Evolutionary conservation across 2,329 filamentous ascomycete genomes (phyloP).

Genomic region (Aureobasidium namibiae): DNA sequence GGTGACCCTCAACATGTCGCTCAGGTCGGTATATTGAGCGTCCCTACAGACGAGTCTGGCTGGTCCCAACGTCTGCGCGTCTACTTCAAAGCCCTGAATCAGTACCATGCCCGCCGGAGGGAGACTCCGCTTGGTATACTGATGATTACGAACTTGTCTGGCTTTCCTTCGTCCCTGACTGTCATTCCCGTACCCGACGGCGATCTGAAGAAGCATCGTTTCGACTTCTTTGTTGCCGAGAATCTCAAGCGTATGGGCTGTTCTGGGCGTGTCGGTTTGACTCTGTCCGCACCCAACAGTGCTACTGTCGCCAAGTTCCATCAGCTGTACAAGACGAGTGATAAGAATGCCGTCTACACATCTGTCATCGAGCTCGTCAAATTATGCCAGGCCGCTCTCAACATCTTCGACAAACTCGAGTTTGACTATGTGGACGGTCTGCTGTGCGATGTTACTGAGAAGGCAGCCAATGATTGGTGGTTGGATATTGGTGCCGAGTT

Average conservation of each 20-base stretch:
- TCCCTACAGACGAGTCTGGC: slow-evolving; percentile 67
- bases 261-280: slow-evolving; percentile 80
- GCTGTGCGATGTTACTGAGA: slow-evolving; percentile 88
- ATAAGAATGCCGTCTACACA: slow-evolving; percentile 67
- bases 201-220: slow-evolving; percentile 69
- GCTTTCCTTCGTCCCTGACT: slow-evolving; percentile 83
- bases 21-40: slow-evolving; percentile 69
- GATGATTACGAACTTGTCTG: slow-evolving; percentile 90
- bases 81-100: slow-evolving; percentile 78
- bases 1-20: slow-evolving; percentile 73
- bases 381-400: slow-evolving; percentile 80
- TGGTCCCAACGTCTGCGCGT: slow-evolving; percentile 74
- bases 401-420: slow-evolving; percentile 80
- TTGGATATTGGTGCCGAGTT: slow-evolving; percentile 84
- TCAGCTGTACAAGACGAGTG: slow-evolving; percentile 80
- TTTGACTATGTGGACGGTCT: slow-evolving; percentile 84
- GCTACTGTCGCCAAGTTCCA: slow-evolving; percentile 87
- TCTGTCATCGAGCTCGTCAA: slow-evolving; percentile 85
- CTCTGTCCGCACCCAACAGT: slow-evolving; percentile 64
- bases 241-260: slow-evolving; percentile 87
- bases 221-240: slow-evolving; percentile 88
- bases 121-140: slow-evolving; percentile 75
- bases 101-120: slow-evolving; percentile 76
- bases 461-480: slow-evolving; percentile 91
- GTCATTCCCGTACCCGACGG: slow-evolving; percentile 88